These are phyloP conservation scores for Phytophthora kernoviae DNA, from an alignment of 352 stramenopile species.

Conservation along the genomic window DNA sequence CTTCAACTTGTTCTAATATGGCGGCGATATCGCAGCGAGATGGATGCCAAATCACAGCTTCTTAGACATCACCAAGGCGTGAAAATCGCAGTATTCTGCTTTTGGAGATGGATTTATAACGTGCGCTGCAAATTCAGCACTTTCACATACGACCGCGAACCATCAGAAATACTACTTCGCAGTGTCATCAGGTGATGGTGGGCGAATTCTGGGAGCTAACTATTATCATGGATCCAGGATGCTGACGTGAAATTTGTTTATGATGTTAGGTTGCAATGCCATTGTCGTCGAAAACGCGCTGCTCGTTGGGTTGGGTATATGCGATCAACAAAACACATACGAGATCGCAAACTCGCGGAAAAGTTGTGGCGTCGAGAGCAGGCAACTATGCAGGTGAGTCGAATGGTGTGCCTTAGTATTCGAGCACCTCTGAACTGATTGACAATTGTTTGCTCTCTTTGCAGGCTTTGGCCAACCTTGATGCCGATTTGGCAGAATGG, in stretches of 20 bases:
- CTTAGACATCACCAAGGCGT: slow-evolving; percentile 25
- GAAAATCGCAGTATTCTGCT: slow-evolving; percentile 39
- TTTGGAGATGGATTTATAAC: slow-evolving; percentile 43
- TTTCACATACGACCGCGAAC: slow-evolving; percentile 18
- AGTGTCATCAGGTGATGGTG: slow-evolving; percentile 17
- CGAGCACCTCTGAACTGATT: neutral
- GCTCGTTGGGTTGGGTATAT: neutral
- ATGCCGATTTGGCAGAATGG: slow-evolving; percentile 38
- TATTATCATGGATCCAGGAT: neutral
- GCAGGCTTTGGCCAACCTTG: slow-evolving; percentile 13
- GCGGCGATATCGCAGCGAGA: slow-evolving; percentile 3
- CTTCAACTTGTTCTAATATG: slow-evolving; percentile 11
- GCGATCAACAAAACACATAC: slow-evolving; percentile 4
- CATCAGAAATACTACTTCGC: slow-evolving; percentile 8
- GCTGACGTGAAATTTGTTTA: neutral
- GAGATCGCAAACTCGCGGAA: neutral
- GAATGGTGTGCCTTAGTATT: neutral
- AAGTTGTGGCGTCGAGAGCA: slow-evolving; percentile 2
- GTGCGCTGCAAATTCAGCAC: slow-evolving; percentile 27
- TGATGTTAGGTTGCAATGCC: slow-evolving; percentile 1
- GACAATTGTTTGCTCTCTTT: neutral
- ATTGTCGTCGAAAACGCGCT: neutral
- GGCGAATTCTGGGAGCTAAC: neutral
- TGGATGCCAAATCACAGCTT: slow-evolving; percentile 4
- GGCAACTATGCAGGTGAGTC: neutral